A percentile compares a stretch with the other conserved stretches of the same genome.
These are phyloP conservation scores for Penicillium parvum DNA, from an alignment of 495 filamentous ascomycete genomes.

Conservation along the genomic window DNA sequence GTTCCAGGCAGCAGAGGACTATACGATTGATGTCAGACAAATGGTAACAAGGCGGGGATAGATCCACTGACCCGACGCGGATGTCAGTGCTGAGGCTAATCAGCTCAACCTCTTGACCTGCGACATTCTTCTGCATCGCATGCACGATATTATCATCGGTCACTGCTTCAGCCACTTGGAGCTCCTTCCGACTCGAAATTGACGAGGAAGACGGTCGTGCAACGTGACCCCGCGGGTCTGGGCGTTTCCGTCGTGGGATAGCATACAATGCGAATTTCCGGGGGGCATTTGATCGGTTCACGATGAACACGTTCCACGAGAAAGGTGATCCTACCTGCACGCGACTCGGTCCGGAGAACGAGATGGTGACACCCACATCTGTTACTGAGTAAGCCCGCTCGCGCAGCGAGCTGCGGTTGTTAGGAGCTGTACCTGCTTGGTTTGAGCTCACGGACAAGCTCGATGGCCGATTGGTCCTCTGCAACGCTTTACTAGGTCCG, in stretches of 20 bases:
- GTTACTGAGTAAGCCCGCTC: slow-evolving; percentile 46
- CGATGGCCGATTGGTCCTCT: slow-evolving; percentile 48
- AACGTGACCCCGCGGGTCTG: slow-evolving; percentile 58
- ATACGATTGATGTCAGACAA: neutral
- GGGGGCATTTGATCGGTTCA: slow-evolving; percentile 66
- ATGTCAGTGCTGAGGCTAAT: slow-evolving; percentile 81
- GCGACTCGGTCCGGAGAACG: slow-evolving; percentile 58
- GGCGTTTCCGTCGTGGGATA: slow-evolving; percentile 69
- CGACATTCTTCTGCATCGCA: slow-evolving; percentile 71
- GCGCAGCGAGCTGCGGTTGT: slow-evolving; percentile 51
- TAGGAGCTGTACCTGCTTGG: slow-evolving; percentile 21
- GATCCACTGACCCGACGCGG: slow-evolving; percentile 62
- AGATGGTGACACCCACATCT: slow-evolving; percentile 71
- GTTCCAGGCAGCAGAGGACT: slow-evolving; percentile 69
- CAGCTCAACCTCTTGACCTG: slow-evolving; percentile 68
- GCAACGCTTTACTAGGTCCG: slow-evolving; percentile 54
- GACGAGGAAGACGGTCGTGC: slow-evolving; percentile 47
- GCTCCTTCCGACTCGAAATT: slow-evolving; percentile 35
- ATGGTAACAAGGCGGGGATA: neutral
- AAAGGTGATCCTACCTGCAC: slow-evolving; percentile 73
- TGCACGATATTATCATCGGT: slow-evolving; percentile 81
- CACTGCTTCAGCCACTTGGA: slow-evolving; percentile 67
- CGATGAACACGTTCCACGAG: slow-evolving; percentile 81
- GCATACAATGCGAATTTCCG: slow-evolving; percentile 79
- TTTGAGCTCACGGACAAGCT: slow-evolving; percentile 43